phyloP scores from a whole-genome alignment of 2,329 filamentous ascomycete genomes.

The Apiospora hydei region DNA sequence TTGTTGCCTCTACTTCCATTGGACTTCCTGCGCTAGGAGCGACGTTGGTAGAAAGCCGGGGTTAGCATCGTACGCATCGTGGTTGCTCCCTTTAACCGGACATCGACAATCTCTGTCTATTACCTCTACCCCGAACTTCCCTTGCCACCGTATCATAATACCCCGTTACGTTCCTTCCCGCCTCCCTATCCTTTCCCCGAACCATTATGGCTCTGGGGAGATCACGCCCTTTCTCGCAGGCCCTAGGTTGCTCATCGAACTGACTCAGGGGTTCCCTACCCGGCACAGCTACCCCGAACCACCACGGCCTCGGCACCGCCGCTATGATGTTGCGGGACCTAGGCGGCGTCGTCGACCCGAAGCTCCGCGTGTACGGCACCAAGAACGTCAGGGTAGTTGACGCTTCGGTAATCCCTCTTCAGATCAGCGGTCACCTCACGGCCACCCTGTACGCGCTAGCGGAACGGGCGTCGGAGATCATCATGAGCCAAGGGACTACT shows the following conservation, averaged over 20 bases:
- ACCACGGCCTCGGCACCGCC: constrained; percentile 56
- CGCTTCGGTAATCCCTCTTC: constrained; percentile 57
- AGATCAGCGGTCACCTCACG: constrained; percentile 56
- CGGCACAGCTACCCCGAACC: constrained; percentile 41
- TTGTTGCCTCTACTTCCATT: no score
- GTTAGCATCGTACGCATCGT: no score
- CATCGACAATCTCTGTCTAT: no score
- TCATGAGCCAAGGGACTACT: constrained; percentile 24
- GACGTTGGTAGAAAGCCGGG: no score
- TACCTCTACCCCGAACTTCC: background rate
- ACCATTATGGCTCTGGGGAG: background rate
- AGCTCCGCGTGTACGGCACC: constrained; percentile 58
- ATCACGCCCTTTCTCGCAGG: background rate
- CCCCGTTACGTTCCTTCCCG: no score
- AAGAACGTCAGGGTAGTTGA: constrained; percentile 58
- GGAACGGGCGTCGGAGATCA: constrained; percentile 51
- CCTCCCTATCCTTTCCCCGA: no score
- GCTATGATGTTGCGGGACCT: constrained; percentile 58
- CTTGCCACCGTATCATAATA: background rate
- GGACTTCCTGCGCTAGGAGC: no score
- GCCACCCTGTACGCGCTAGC: constrained; percentile 60
- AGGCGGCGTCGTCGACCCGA: constrained; percentile 56
- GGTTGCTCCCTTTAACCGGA: no score
- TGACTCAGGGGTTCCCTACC: constrained; percentile 23
- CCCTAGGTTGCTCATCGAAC: background rate